phyloP scores from a whole-genome alignment of 768 basidiomycete species.

The Trametes elegans region DNA sequence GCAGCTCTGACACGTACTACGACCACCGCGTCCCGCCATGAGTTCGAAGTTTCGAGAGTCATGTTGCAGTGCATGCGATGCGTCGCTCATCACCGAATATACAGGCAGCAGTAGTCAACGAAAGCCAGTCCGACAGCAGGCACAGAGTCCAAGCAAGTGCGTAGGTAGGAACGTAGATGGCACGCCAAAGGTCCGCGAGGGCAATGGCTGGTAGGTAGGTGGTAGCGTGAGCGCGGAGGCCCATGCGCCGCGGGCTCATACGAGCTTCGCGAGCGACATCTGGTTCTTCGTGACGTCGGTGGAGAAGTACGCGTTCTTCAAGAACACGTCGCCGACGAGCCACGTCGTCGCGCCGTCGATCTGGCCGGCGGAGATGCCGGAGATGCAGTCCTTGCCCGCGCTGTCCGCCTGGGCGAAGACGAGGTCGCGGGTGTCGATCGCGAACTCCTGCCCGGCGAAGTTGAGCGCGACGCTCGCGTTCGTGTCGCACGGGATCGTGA shows the following conservation, averaged over 20 bases:
- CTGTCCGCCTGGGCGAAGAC: constrained; percentile 52
- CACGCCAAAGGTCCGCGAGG: neutral
- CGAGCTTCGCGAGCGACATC: constrained; percentile 57
- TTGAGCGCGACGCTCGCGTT: constrained; percentile 50
- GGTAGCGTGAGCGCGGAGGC: neutral
- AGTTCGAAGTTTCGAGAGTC: neutral
- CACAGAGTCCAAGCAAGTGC: neutral
- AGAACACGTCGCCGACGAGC: constrained; percentile 76
- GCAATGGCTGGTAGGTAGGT: neutral
- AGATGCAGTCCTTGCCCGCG: constrained; percentile 57
- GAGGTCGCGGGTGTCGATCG: constrained; percentile 67
- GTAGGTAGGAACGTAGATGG: neutral
- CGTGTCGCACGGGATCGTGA: constrained; percentile 68
- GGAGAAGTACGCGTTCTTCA: constrained; percentile 77
- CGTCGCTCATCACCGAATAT: neutral
- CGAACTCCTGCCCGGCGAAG: constrained; percentile 56
- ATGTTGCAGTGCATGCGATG: constrained; percentile 14
- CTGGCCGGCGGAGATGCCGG: constrained; percentile 64
- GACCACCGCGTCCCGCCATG: too few species aligned
- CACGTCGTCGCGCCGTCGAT: constrained; percentile 60
- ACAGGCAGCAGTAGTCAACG: constrained; percentile 3
- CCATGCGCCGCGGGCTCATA: constrained; percentile 24
- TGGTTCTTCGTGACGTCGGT: constrained; percentile 57
- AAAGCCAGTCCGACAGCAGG: constrained; percentile 10
- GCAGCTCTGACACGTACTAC: neutral